These are phyloP conservation scores for Saturnispora gosingensis DNA, from an alignment of 805 yeast species.

Conservation along the genomic window DNA sequence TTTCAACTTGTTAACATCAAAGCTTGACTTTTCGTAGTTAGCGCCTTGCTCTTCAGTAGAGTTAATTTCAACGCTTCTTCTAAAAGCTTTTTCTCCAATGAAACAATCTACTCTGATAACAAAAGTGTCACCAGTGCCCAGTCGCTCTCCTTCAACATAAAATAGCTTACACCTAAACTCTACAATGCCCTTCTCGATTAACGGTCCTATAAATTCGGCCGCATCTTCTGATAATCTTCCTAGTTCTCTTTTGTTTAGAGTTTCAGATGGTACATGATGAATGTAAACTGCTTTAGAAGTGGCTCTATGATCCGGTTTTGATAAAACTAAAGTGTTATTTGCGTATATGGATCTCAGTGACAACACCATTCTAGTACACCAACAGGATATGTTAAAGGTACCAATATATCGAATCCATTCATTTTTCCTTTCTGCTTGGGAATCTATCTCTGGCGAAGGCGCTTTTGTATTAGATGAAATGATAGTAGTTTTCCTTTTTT, in stretches of 20 bases:
- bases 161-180: conserved; percentile 49
- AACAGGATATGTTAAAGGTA: conserved; percentile 48
- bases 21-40: neutral
- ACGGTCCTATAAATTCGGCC: conserved; percentile 57
- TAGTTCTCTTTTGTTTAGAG: conserved; percentile 41
- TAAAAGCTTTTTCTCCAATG: conserved; percentile 23
- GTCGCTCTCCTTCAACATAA: conserved; percentile 40
- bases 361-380: conserved; percentile 62
- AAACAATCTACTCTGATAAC: conserved; percentile 60
- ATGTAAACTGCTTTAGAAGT: conserved; percentile 22
- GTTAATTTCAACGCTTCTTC: neutral
- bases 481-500: neutral
- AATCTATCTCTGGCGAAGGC: neutral
- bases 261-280: conserved; percentile 13
- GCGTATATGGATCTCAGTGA: conserved; percentile 33
- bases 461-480: neutral
- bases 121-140: conserved; percentile 72
- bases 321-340: conserved; percentile 24
- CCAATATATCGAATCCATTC: conserved; percentile 41
- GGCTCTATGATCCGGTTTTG: conserved; percentile 11
- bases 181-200: conserved; percentile 47
- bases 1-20: conserved; percentile 4
- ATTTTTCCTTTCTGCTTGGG: neutral
- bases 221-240: conserved; percentile 69
- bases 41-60: conserved; percentile 23